Evolutionary conservation across 345 rosid species (phyloP).

Genomic region (Syzygium aromaticum): DNA sequence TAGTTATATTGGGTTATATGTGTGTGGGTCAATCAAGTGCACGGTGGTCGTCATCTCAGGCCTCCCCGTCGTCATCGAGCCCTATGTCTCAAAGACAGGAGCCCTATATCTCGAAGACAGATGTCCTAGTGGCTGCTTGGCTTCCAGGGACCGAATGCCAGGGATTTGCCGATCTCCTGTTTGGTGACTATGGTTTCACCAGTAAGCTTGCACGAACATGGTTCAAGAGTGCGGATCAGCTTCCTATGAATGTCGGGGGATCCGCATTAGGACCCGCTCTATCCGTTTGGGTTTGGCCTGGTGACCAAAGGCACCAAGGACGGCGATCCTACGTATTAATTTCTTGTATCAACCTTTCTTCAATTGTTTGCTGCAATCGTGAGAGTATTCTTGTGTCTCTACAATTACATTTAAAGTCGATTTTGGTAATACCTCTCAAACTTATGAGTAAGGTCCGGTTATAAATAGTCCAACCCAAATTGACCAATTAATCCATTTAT

Average conservation of each 20-base stretch:
- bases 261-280: constrained; percentile 45
- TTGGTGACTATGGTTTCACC: constrained; percentile 55
- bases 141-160: constrained; percentile 67
- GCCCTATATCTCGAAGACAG: constrained; percentile 5
- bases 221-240: constrained; percentile 62
- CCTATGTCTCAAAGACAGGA: constrained; percentile 14
- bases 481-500: no score
- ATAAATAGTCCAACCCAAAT: no score
- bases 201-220: constrained; percentile 64
- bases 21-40: constrained; percentile 43
- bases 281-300: constrained; percentile 54
- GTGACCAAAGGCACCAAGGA: constrained; percentile 24
- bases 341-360: neutral
- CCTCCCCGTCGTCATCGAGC: constrained; percentile 49
- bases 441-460: no score
- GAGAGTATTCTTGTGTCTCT: neutral
- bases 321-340: neutral
- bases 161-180: constrained; percentile 55
- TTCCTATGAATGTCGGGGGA: constrained; percentile 68
- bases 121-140: constrained; percentile 72
- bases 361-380: neutral
- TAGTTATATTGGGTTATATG: no score
- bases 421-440: no score
- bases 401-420: neutral
- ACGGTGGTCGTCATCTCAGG: constrained; percentile 49